These are phyloP conservation scores for Fusarium anthophilum DNA, from an alignment of 2,329 filamentous ascomycete genomes.

Conservation along the genomic window DNA sequence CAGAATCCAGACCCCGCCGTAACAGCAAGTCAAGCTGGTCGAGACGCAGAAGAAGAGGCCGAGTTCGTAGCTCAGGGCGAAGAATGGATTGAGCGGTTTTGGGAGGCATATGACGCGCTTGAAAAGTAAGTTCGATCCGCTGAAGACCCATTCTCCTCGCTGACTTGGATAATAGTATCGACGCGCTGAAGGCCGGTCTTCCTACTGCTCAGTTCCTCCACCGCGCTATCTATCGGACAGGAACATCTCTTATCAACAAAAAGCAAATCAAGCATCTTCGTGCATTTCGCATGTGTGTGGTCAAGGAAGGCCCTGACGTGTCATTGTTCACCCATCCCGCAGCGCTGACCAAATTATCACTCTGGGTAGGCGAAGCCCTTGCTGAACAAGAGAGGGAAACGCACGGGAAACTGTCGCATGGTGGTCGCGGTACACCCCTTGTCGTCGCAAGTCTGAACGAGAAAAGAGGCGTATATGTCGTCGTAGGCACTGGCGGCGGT, in stretches of 20 bases:
- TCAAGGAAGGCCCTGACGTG: conserved; percentile 94
- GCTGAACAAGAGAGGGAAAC: conserved; percentile 85
- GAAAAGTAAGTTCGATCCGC: conserved; percentile 65
- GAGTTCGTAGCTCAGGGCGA: conserved; percentile 64
- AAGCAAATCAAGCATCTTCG: conserved; percentile 91
- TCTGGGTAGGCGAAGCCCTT: conserved; percentile 95
- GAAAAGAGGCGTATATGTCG: conserved; percentile 84
- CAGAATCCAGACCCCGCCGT: conserved; percentile 47
- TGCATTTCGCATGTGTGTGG: conserved; percentile 93
- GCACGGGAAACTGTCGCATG: conserved; percentile 73
- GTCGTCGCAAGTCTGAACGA: conserved; percentile 93
- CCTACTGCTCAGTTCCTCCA: conserved; percentile 89
- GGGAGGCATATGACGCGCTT: conserved; percentile 77
- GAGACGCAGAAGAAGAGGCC: conserved; percentile 58
- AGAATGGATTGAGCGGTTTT: conserved; percentile 74
- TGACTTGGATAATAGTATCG: conserved; percentile 63
- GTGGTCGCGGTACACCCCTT: conserved; percentile 80
- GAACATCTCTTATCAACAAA: conserved; percentile 90
- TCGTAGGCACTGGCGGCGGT: conserved; percentile 91
- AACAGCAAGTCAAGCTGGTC: conserved; percentile 45
- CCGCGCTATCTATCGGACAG: conserved; percentile 91
- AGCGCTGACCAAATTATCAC: conserved; percentile 89
- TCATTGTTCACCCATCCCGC: conserved; percentile 92
- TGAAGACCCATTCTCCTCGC: not conserved
- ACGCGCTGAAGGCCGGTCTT: conserved; percentile 78